Percentiles rank a stretch among this genome's conserved stretches.
Evolutionary conservation across 305 asterid species (phyloP).

Genomic region (Fraxinus velutina): DNA sequence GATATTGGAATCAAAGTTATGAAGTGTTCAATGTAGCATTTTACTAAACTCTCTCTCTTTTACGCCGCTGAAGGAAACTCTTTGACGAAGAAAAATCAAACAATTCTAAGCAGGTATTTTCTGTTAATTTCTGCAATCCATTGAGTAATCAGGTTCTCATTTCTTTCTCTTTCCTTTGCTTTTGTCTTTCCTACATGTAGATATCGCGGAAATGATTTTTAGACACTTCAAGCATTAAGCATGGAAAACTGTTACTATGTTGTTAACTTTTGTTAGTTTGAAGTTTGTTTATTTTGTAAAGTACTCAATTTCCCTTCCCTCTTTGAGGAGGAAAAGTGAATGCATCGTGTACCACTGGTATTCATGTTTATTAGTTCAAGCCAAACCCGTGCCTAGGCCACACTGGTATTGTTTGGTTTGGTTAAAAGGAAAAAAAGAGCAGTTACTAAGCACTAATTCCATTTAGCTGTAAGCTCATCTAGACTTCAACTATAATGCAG

Average conservation of each 20-base stretch:
- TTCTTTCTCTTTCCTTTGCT: background rate
- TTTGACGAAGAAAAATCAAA: conserved; percentile 35
- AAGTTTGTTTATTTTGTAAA: background rate
- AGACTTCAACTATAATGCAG: conserved; percentile 32
- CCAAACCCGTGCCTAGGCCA: background rate
- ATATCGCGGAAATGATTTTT: background rate
- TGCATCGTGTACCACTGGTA: background rate
- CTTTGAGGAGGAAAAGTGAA: background rate
- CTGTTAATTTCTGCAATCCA: conserved; percentile 4
- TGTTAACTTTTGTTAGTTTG: background rate
- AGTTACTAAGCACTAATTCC: background rate
- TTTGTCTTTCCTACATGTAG: background rate
- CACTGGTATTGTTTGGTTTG: background rate
- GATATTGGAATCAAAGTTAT: background rate
- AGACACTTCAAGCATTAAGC: background rate
- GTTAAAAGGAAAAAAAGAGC: background rate
- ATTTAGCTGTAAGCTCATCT: background rate
- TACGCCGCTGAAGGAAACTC: conserved; percentile 48
- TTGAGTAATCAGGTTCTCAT: background rate
- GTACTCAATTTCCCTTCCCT: background rate
- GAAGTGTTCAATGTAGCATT: background rate
- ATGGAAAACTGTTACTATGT: background rate
- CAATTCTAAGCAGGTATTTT: conserved; percentile 45
- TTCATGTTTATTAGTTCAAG: background rate
- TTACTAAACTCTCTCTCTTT: conserved; percentile 21